A percentile compares a stretch with the other conserved stretches of the same genome.
Conservation (phyloP, 2,329 filamentous ascomycete genomes). For the Chlorencoelia australis region DNA sequence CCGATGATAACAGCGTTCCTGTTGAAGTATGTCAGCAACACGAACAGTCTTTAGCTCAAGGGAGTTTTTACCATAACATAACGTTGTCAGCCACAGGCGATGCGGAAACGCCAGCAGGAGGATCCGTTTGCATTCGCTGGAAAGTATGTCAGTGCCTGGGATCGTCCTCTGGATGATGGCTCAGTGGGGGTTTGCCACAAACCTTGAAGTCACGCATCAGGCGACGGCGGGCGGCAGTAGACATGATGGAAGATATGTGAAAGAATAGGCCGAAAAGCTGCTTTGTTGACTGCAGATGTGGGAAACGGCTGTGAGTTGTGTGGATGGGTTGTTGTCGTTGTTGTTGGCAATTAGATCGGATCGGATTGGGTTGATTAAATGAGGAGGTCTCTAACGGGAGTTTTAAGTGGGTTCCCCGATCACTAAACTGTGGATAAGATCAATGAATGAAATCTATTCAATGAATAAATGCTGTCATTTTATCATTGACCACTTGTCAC, state of each 20-base stretch:
- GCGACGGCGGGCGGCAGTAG: slow-evolving; percentile 86
- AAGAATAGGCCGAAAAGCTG: too few relatives aligned
- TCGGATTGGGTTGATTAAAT: background rate
- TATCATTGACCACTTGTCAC: too few relatives aligned
- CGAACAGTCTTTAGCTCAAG: background rate
- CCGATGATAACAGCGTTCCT: slow-evolving; percentile 99
- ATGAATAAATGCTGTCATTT: too few relatives aligned
- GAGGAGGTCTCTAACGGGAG: too few relatives aligned
- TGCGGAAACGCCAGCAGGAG: slow-evolving; percentile 90
- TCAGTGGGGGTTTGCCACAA: slow-evolving; percentile 27
- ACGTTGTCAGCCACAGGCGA: slow-evolving; percentile 94
- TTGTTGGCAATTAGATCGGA: background rate
- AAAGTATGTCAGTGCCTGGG: slow-evolving; percentile 14
- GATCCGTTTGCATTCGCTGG: slow-evolving; percentile 98
- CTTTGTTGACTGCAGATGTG: too few relatives aligned
- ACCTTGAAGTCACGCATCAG: slow-evolving; percentile 99
- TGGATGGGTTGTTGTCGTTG: background rate
- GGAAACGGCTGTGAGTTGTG: too few relatives aligned
- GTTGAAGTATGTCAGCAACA: slow-evolving; percentile 9
- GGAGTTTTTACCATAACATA: slow-evolving; percentile 69
- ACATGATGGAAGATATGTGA: slow-evolving; percentile 45
- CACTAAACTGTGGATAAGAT: too few relatives aligned
- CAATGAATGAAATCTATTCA: too few relatives aligned
- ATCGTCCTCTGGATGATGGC: slow-evolving; percentile 11
- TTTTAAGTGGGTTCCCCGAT: too few relatives aligned